Evolutionary conservation across 176 grass and related monocot species (phyloP), one percentile per base, ranked within the genome.

Genomic region (bread wheat (Triticum aestivum)): DNA sequence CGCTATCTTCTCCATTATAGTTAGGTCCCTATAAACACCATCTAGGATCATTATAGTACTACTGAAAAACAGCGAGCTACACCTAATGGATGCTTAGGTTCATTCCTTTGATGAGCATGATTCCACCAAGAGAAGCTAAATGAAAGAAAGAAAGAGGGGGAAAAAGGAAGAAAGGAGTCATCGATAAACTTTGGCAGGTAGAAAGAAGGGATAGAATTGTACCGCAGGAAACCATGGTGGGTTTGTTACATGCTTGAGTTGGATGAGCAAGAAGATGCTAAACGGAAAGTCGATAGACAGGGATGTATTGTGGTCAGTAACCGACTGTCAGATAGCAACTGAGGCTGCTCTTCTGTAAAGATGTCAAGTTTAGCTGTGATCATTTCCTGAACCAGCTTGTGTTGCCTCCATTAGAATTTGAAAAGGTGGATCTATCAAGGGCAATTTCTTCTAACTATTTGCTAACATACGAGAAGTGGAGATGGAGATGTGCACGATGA

Each of bases 141-240:
- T 77, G 51, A 29, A 77, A 86, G 84, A 61, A 26, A 15, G 15
- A 18, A 54, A 54, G 49, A 18, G 4, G 14, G 5, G 47, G 11
- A 11, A 13, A 85, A 66, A 54, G 41, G 20, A 81, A 56, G 82
- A 75, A 89, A 84, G 79, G 79, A 87, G 82, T 47, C 67, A 87
- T 52, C 14, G 4, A 84, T 66, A 84, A 90, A 58, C 61, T 87
- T 84, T 87, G 75, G 76, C 80, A 84, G 85, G 89, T 91, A 84
- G 79, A 84, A 91, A 87, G 85, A 76, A 80, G 75, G 75, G 41
- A 79, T 3, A 61, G 45, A 76, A 87, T 87, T 81, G 81, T 39
- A 87, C 71, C 30, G 20, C 38, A 52, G 38, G 81, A 71, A 69
- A n/a, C 69, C 85, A 70, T 88, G 77, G 85, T 91, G 85, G 77